phyloP scores from a whole-genome alignment of 768 basidiomycete species.

The Inosperma sp. region DNA sequence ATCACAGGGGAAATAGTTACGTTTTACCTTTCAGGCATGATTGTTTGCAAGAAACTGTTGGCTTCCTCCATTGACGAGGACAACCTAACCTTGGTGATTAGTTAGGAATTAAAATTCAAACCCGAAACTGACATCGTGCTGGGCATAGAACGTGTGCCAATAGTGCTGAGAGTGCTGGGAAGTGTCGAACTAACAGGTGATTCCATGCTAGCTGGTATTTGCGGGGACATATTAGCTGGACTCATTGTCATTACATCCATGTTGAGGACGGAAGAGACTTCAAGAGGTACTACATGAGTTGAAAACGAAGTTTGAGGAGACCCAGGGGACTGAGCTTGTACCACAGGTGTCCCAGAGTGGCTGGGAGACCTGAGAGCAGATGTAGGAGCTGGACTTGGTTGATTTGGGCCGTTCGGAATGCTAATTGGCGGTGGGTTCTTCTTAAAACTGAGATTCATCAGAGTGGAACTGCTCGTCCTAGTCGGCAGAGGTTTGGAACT shows the following conservation, averaged over 20 bases:
- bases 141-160: no score
- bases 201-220: no score
- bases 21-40: constrained; percentile 43
- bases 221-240: neutral
- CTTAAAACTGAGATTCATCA: constrained; percentile 39
- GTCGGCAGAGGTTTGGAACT: constrained; percentile 9
- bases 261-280: neutral
- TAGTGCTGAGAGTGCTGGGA: no score
- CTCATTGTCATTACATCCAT: neutral
- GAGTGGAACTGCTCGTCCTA: constrained; percentile 4
- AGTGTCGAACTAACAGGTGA: neutral
- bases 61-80: constrained; percentile 20
- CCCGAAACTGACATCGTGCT: no score
- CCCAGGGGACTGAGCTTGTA: constrained; percentile 3
- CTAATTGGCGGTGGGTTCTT: constrained; percentile 27
- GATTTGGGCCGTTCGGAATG: neutral
- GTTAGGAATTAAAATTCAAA: no score
- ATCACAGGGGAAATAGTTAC: constrained; percentile 2
- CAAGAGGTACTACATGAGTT: neutral
- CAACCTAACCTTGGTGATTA: no score
- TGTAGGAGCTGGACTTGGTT: neutral
- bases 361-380: neutral
- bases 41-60: constrained; percentile 33
- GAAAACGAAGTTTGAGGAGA: neutral
- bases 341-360: neutral